phyloP scores from a whole-genome alignment of 257 asterid species.

The Galeopsis tetrahit region DNA sequence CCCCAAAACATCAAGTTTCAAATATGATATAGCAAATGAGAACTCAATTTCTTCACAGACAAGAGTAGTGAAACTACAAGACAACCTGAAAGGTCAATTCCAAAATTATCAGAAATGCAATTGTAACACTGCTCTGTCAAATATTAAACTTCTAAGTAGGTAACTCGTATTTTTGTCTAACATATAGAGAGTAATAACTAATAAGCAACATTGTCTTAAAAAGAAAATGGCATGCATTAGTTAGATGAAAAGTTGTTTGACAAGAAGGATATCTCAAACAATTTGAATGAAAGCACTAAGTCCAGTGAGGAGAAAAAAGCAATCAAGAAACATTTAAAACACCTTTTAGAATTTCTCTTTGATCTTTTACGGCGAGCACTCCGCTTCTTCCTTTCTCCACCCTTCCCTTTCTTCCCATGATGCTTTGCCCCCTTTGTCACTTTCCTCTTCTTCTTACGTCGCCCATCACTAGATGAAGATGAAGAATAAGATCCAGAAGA shows the following conservation, averaged over 20 bases:
- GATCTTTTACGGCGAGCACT: slow-evolving; percentile 55
- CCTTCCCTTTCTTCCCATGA: slow-evolving; percentile 51
- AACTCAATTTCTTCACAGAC: neutral
- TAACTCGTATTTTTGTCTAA: slow-evolving; percentile 12
- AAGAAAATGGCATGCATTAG: slow-evolving; percentile 10
- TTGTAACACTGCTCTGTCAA: neutral
- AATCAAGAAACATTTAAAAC: slow-evolving; percentile 8
- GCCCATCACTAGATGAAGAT: slow-evolving; percentile 83
- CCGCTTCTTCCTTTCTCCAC: slow-evolving; percentile 48
- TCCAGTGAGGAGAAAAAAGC: slow-evolving; percentile 23
- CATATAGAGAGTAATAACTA: slow-evolving; percentile 10
- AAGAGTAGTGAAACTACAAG: slow-evolving; percentile 12
- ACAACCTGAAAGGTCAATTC: neutral
- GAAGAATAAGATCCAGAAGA: slow-evolving; percentile 69
- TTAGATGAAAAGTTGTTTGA: slow-evolving; percentile 1
- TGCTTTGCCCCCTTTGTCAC: slow-evolving; percentile 51
- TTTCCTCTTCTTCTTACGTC: slow-evolving; percentile 76
- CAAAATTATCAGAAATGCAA: slow-evolving; percentile 4
- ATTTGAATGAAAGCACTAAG: neutral
- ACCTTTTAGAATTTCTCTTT: slow-evolving; percentile 63
- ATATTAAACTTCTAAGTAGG: neutral
- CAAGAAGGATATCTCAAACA: slow-evolving; percentile 9
- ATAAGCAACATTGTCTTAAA: slow-evolving; percentile 9
- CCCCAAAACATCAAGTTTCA: slow-evolving; percentile 45
- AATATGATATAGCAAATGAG: neutral